These are phyloP conservation scores for Wickerhamiella spandovensis DNA, from an alignment of 805 yeast genomes.

Conservation along the genomic window DNA sequence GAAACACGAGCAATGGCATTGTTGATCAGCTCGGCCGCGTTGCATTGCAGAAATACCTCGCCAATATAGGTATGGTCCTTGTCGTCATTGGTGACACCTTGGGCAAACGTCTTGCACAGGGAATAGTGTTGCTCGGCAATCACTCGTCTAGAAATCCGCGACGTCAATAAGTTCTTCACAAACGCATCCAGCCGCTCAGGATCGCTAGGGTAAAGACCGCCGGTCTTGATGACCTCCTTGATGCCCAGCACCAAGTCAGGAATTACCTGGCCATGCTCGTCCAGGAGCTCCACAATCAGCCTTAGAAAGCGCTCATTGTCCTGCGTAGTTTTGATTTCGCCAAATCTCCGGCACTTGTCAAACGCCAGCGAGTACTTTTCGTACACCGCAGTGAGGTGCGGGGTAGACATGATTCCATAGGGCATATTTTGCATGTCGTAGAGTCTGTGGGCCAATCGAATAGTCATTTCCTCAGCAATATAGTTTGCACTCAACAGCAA, in stretches of 20 bases:
- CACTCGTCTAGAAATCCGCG: conserved; percentile 79
- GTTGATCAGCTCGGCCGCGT: conserved; percentile 53
- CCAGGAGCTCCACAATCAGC: conserved; percentile 46
- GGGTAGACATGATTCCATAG: conserved; percentile 70
- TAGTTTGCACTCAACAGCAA: conserved; percentile 76
- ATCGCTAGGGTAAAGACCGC: conserved; percentile 40
- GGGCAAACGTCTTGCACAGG: conserved; percentile 49
- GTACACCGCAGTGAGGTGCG: conserved; percentile 75
- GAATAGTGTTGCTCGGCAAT: conserved; percentile 86
- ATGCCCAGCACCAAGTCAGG: conserved; percentile 93
- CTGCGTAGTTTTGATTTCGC: conserved; percentile 49
- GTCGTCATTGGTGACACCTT: conserved; percentile 33
- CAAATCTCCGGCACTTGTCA: conserved; percentile 66
- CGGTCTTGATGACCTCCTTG: conserved; percentile 45
- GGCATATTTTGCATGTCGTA: conserved; percentile 72
- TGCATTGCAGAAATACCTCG: conserved; percentile 70
- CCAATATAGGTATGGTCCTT: conserved; percentile 33
- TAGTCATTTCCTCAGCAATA: conserved; percentile 73
- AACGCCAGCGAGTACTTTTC: conserved; percentile 82
- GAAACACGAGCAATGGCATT: conserved; percentile 22
- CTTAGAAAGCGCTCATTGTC: conserved; percentile 67
- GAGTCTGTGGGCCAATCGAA: conserved; percentile 68
- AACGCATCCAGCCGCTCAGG: conserved; percentile 53
- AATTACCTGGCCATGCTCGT: conserved; percentile 64
- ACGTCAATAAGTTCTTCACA: conserved; percentile 64